Conservation (phyloP, 805 yeast genomes). For the Candida vartiovaarae region DNA sequence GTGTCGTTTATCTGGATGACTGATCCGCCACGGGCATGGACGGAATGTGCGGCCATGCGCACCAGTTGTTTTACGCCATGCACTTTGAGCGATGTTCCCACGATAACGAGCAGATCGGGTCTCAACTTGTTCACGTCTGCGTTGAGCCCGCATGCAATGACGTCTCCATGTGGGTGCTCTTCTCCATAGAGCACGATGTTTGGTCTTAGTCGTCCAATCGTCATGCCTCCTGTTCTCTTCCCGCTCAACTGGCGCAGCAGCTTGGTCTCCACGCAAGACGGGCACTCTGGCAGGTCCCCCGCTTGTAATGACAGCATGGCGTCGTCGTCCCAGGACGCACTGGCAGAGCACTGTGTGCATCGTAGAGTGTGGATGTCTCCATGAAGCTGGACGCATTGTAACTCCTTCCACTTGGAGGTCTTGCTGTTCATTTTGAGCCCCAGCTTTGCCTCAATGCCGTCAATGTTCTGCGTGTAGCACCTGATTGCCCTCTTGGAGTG, state of each 20-base stretch:
- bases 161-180: constrained; percentile 81
- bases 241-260: constrained; percentile 57
- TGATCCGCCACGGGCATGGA: constrained; percentile 73
- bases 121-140: constrained; percentile 50
- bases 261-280: constrained; percentile 51
- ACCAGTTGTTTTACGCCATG: constrained; percentile 84
- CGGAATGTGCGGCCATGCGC: constrained; percentile 53
- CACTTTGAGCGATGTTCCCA: constrained; percentile 90
- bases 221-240: constrained; percentile 56
- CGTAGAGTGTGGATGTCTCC: constrained; percentile 75
- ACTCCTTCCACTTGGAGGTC: constrained; percentile 44
- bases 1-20: constrained; percentile 75
- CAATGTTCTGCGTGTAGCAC: constrained; percentile 94
- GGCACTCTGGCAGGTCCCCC: constrained; percentile 76
- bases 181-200: constrained; percentile 91
- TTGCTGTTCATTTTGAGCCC: constrained; percentile 41
- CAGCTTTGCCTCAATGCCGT: constrained; percentile 67
- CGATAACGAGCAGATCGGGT: constrained; percentile 78
- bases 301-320: constrained; percentile 39
- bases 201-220: constrained; percentile 76
- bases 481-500: constrained; percentile 59
- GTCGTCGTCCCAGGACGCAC: constrained; percentile 55
- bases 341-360: constrained; percentile 64
- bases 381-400: constrained; percentile 83
- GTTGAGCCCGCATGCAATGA: constrained; percentile 62